Conservation (phyloP, 1,284 basidiomycete species). For the Dichomitus squalens region DNA sequence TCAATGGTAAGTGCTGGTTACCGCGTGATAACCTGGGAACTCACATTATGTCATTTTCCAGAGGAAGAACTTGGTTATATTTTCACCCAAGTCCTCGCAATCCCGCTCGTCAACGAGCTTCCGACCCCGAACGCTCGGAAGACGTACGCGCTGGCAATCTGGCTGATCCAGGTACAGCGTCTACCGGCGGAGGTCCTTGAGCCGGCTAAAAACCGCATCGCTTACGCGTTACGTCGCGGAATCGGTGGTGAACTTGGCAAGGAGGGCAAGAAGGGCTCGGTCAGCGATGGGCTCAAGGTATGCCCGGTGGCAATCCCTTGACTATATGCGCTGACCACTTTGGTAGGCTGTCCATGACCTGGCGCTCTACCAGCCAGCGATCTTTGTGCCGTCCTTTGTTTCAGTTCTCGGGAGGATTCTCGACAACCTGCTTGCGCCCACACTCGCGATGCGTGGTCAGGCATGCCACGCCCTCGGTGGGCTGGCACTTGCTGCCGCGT, state of each 20-base stretch:
- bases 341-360: constrained; percentile 73
- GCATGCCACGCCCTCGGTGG: constrained; percentile 76
- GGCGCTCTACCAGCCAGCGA: constrained; percentile 56
- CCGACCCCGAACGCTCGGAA: constrained; percentile 84
- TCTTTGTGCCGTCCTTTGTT: constrained; percentile 67
- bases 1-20: constrained; percentile 51
- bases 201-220: constrained; percentile 63
- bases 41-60: constrained; percentile 30
- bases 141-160: constrained; percentile 74
- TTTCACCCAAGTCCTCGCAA: constrained; percentile 63
- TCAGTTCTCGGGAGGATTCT: constrained; percentile 63
- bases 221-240: constrained; percentile 70
- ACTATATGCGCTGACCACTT: constrained; percentile 11
- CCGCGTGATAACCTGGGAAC: neutral
- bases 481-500: constrained; percentile 53
- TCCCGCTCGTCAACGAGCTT: constrained; percentile 64
- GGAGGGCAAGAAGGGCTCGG: constrained; percentile 82
- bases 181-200: constrained; percentile 60
- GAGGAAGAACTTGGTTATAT: constrained; percentile 61
- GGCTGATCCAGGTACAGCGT: constrained; percentile 68
- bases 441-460: constrained; percentile 60
- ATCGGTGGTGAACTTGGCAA: constrained; percentile 81
- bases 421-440: constrained; percentile 61
- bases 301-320: constrained; percentile 8
- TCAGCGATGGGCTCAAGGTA: constrained; percentile 74